Percentiles rank a stretch among this genome's conserved stretches.
These are phyloP conservation scores for Phytophthora lateralis DNA, from an alignment of 352 stramenopile genomes.

Conservation along the genomic window DNA sequence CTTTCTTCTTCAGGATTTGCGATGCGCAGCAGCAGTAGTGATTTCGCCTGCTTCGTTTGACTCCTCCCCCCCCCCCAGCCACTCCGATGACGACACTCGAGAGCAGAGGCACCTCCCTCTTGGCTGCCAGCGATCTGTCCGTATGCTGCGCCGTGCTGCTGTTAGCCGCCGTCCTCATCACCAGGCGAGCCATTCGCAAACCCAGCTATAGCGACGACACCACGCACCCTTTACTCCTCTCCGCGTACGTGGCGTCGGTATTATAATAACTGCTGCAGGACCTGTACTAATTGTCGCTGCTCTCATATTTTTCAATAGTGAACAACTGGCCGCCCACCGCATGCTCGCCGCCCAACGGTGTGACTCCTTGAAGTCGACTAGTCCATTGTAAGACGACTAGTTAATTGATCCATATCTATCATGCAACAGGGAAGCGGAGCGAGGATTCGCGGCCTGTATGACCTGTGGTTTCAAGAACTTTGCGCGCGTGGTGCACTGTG, in stretches of 20 bases:
- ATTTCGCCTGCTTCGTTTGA: slow-evolving; percentile 5
- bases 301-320: slow-evolving; percentile 25
- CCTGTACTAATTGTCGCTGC: slow-evolving; percentile 5
- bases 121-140: slow-evolving; percentile 24
- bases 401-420: slow-evolving; percentile 1
- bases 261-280: slow-evolving; percentile 4
- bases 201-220: neutral
- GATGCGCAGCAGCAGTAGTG: slow-evolving; percentile 4
- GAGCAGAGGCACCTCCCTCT: slow-evolving; percentile 8
- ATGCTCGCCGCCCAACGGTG: slow-evolving; percentile 29
- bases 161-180: slow-evolving; percentile 23
- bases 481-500: slow-evolving; percentile 37
- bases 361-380: slow-evolving; percentile 8
- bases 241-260: slow-evolving; percentile 32
- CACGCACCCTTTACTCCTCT: slow-evolving; percentile 19
- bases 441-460: slow-evolving; percentile 42
- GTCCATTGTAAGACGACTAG: neutral
- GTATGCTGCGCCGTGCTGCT: slow-evolving; percentile 37
- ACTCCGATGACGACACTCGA: slow-evolving; percentile 9
- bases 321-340: slow-evolving; percentile 30
- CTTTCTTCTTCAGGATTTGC: slow-evolving; percentile 21
- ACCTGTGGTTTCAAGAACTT: slow-evolving; percentile 66
- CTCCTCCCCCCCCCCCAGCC: no score
- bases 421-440: slow-evolving; percentile 39
- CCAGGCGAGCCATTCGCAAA: slow-evolving; percentile 16